Evolutionary conservation across 148 eudicot genomes (phyloP).

Genomic region (Suaeda aralocaspica): DNA sequence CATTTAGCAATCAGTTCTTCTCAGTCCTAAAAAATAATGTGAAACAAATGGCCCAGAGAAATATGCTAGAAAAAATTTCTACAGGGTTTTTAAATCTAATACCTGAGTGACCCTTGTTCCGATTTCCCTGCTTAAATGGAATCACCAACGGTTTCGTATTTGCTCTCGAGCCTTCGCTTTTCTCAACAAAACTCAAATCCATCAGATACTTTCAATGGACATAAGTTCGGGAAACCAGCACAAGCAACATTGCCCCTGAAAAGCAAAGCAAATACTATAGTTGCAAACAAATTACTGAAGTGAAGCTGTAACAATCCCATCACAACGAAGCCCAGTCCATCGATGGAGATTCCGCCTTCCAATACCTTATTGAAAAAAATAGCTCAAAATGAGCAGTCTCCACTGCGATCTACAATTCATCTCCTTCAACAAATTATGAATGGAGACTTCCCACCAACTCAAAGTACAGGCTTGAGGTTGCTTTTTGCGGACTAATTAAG

Average conservation of each 20-base stretch:
- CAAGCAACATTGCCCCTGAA: constrained; percentile 94
- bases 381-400: constrained; percentile 60
- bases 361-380: constrained; percentile 64
- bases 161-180: constrained; percentile 64
- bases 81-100: neutral
- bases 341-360: neutral
- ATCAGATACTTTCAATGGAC: constrained; percentile 73
- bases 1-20: too few species aligned
- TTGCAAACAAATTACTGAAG: too few species aligned
- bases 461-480: constrained; percentile 51
- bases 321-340: neutral
- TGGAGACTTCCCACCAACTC: constrained; percentile 71
- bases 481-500: constrained; percentile 52
- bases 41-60: neutral
- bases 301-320: too few species aligned
- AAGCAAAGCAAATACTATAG: constrained; percentile 3
- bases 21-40: too few species aligned
- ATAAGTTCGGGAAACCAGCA: constrained; percentile 85
- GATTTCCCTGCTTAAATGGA: constrained; percentile 69
- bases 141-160: constrained; percentile 69
- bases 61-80: neutral
- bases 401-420: constrained; percentile 61
- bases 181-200: constrained; percentile 79
- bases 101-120: constrained; percentile 99
- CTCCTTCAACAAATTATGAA: constrained; percentile 59